Evolutionary conservation across 129 eudicot genomes (phyloP).

Genomic region (Flaveria sonorensis): DNA sequence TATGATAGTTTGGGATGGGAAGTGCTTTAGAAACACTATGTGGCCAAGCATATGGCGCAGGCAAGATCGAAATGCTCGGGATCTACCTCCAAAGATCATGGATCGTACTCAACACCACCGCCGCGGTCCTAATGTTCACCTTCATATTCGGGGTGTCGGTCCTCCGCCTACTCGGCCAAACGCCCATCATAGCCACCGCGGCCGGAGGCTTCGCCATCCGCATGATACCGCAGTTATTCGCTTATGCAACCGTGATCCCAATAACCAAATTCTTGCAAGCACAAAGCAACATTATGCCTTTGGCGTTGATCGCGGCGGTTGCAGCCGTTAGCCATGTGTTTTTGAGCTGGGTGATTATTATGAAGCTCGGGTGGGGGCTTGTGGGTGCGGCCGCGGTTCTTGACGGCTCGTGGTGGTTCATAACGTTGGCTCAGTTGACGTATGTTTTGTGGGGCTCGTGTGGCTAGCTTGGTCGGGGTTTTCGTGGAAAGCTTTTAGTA

Average conservation of each 20-base stretch:
- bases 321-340: constrained; percentile 44
- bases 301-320: constrained; percentile 51
- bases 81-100: constrained; percentile 69
- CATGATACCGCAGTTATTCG: constrained; percentile 73
- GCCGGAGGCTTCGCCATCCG: constrained; percentile 50
- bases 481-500: constrained; percentile 56
- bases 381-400: constrained; percentile 61
- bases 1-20: constrained; percentile 50
- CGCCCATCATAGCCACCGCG: constrained; percentile 41
- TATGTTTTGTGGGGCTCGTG: constrained; percentile 62
- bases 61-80: constrained; percentile 60
- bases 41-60: constrained; percentile 87
- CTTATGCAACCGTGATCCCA: constrained; percentile 59
- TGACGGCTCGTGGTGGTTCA: constrained; percentile 73
- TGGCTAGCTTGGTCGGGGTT: constrained; percentile 68
- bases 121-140: constrained; percentile 34
- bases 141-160: constrained; percentile 47
- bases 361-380: constrained; percentile 57
- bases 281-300: constrained; percentile 68
- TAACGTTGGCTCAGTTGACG: constrained; percentile 44
- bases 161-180: constrained; percentile 51
- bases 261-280: constrained; percentile 64
- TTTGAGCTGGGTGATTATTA: constrained; percentile 63
- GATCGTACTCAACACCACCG: constrained; percentile 53
- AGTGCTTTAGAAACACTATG: constrained; percentile 74